Base-by-base conservation (phyloP, 495 filamentous ascomycete species). In the Xylaria curta region DNA sequence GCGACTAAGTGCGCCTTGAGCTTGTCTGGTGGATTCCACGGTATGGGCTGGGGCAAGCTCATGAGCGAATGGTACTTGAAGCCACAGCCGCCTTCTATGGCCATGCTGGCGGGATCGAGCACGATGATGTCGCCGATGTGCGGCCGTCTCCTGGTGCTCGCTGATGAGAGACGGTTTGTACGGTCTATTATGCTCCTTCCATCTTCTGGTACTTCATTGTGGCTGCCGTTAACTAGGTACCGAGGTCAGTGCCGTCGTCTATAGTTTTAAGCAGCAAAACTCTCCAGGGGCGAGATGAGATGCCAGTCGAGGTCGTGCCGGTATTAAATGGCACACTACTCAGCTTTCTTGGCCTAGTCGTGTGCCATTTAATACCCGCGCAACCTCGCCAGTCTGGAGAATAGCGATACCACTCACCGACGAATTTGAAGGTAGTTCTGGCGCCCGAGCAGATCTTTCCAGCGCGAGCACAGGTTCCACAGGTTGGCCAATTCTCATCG, bases 401-500 rank as follows among this genome's bases (percentile, higher is more conserved):
- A 38, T 60, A 19, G 31, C 31, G 7, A 17, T 4, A 38, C 31
- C 19, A 42, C 68, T 70, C 28, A 70, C 68, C 58, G 2, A 78
- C 73, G 42, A 84, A 83, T 47, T 79, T 79, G 54, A 77, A 79
- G 13, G 70, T 76, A 10, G 65, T 78, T 33, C 76, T 63, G n/a
- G 78, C 73, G 4, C 70, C 71, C n/a, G 81, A 79, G 33, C 81
- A 84, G 28, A 69, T 71, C 58, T 74, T 83, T 3, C 79, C 80
- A 5, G 81, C 73, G 46, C 82, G 78, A 31, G 65, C 61, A 68
- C 82, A 84, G 62, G 82, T 81, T 28, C 81, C 81, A 42, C 82
- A 83, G 5, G 75, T 76, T 38, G 82, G 81, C 77, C 78, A 82
- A 59, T 78, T 79, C 72, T 84, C 82, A 71, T 84, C 82, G 63